phyloP scores from a whole-genome alignment of 768 basidiomycete species.

The Strobilomyces dryophilus region DNA sequence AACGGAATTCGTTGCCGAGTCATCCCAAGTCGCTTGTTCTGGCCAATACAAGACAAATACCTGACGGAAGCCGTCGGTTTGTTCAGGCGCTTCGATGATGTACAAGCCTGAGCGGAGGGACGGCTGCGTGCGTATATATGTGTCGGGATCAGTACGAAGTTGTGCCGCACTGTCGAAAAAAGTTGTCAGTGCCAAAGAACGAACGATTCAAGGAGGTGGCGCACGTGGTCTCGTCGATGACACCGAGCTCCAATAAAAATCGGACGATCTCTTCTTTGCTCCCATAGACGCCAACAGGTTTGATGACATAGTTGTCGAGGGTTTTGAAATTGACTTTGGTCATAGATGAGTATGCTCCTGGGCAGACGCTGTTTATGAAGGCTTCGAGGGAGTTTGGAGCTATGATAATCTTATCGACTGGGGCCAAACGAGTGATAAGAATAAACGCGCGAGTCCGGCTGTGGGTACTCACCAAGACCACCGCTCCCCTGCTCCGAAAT shows the following conservation, averaged over 20 bases:
- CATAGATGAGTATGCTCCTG: slow-evolving; percentile 50
- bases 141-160: slow-evolving; percentile 13
- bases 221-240: slow-evolving; percentile 39
- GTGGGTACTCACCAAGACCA: slow-evolving; percentile 41
- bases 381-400: slow-evolving; percentile 44
- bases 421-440: not conserved
- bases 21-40: slow-evolving; percentile 55
- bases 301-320: slow-evolving; percentile 43
- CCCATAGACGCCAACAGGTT: slow-evolving; percentile 57
- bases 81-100: slow-evolving; percentile 9
- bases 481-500: slow-evolving; percentile 48
- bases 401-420: slow-evolving; percentile 65
- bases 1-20: slow-evolving; percentile 41
- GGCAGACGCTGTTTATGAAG: slow-evolving; percentile 45
- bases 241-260: slow-evolving; percentile 36
- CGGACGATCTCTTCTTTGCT: slow-evolving; percentile 46
- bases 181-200: not conserved
- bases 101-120: slow-evolving; percentile 22
- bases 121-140: slow-evolving; percentile 2
- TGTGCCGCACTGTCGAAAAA: slow-evolving; percentile 6
- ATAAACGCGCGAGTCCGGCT: not conserved
- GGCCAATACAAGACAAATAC: slow-evolving; percentile 60
- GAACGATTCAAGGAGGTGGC: slow-evolving; percentile 6
- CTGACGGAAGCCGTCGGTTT: slow-evolving; percentile 10
- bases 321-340: slow-evolving; percentile 54